phyloP scores from a whole-genome alignment of 2,329 filamentous ascomycete species.

The Microcyclospora pomicola region DNA sequence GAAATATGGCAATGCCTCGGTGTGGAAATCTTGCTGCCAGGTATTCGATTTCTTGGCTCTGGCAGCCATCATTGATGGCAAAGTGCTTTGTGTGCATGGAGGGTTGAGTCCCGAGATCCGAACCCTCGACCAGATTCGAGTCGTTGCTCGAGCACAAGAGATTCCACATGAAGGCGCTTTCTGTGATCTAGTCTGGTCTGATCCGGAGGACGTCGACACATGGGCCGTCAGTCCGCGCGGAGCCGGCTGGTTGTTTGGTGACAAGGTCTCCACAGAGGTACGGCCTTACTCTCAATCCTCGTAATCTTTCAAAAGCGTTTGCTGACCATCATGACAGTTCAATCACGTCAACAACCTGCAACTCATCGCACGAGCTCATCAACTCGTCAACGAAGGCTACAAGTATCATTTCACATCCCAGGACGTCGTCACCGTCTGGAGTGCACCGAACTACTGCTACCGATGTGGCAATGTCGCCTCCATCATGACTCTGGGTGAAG shows the following conservation, averaged over 20 bases:
- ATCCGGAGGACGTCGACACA: conserved; percentile 55
- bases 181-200: conserved; percentile 64
- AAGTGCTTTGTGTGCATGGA: conserved; percentile 60
- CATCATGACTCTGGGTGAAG: conserved; percentile 80
- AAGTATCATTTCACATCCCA: conserved; percentile 93
- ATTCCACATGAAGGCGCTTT: conserved; percentile 67
- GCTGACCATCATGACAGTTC: conserved; percentile 32
- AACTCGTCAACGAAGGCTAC: conserved; percentile 64
- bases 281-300: conserved; percentile 4
- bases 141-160: conserved; percentile 60
- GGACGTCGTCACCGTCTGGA: conserved; percentile 80
- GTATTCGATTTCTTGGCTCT: conserved; percentile 66
- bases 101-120: conserved; percentile 60
- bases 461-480: conserved; percentile 77
- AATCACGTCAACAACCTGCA: conserved; percentile 62
- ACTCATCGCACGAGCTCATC: conserved; percentile 59
- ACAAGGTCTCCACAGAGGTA: conserved; percentile 56
- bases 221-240: conserved; percentile 54
- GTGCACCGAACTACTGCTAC: conserved; percentile 93
- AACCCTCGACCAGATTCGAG: conserved; percentile 60
- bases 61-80: conserved; percentile 59
- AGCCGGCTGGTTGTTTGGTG: conserved; percentile 54
- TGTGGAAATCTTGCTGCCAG: conserved; percentile 68
- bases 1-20: conserved; percentile 64
- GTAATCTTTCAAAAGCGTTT: background rate